Conservation (phyloP, 2,329 filamentous ascomycete genomes). For the Colletotrichum tanaceti region DNA sequence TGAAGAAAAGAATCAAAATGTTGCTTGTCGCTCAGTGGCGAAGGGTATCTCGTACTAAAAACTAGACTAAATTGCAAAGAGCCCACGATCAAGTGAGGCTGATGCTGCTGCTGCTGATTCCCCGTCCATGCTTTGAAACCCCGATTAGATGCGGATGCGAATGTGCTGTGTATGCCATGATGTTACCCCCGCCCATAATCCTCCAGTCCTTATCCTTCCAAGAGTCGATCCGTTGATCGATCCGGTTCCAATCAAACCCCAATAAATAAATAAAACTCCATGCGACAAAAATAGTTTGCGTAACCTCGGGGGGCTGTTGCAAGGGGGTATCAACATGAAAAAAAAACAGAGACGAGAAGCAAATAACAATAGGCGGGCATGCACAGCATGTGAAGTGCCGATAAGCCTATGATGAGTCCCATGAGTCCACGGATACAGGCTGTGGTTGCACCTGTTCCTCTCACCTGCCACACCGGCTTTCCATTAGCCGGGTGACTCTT, state of each 20-base stretch:
- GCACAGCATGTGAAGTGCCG: conserved; percentile 32
- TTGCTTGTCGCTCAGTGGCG: conserved; percentile 35
- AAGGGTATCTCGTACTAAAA: conserved; percentile 40
- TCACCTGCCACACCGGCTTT: conserved; percentile 36
- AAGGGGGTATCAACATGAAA: conserved; percentile 39
- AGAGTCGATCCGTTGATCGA: conserved; percentile 31
- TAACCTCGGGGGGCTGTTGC: conserved; percentile 20
- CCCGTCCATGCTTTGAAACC: background rate
- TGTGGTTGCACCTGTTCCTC: conserved; percentile 26
- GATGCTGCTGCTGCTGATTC: conserved; percentile 11
- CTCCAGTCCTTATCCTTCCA: background rate
- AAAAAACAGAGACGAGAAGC: background rate
- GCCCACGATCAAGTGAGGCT: conserved; percentile 19
- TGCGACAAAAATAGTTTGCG: conserved; percentile 26
- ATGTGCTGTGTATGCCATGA: conserved; percentile 31
- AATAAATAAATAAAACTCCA: conserved; percentile 28
- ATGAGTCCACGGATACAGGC: conserved; percentile 28
- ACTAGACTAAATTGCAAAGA: conserved; percentile 25
- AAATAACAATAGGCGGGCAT: background rate
- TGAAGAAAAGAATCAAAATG: conserved; percentile 30
- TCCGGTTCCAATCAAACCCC: background rate
- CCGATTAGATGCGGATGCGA: conserved; percentile 31
- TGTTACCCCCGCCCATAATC: conserved; percentile 18
- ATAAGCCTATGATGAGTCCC: conserved; percentile 24
- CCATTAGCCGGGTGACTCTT: conserved; percentile 26